A percentile compares a stretch with the other conserved stretches of the same genome.
Evolutionary conservation across 371 early-diverging fungal species (phyloP).

Genomic region (Haplosporangium sp.): DNA sequence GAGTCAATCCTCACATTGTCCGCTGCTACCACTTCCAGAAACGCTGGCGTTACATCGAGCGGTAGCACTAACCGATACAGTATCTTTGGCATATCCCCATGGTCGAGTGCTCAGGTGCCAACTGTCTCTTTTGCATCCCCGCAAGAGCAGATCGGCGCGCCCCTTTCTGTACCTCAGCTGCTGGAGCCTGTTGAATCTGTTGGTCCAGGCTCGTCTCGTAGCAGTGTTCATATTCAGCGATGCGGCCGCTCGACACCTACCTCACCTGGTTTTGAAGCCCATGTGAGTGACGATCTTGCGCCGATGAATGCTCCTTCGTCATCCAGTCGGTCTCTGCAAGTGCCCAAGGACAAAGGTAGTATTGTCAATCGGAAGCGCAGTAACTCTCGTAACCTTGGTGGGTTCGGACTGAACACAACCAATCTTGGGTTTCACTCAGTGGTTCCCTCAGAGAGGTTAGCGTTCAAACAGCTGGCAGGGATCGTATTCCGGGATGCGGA

Average conservation of each 20-base stretch:
- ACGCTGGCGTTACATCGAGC: conserved; percentile 5
- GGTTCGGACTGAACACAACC: conserved; percentile 54
- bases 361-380: conserved; percentile 50
- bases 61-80: conserved; percentile 28
- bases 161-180: conserved; percentile 6
- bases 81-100: conserved; percentile 46
- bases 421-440: conserved; percentile 50
- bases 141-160: conserved; percentile 13
- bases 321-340: conserved; percentile 2
- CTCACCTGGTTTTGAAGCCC: background rate
- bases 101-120: conserved; percentile 32
- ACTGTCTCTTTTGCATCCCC: conserved; percentile 33
- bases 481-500: conserved; percentile 57
- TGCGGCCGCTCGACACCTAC: conserved; percentile 35
- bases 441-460: conserved; percentile 41
- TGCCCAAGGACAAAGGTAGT: conserved; percentile 14
- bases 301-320: background rate
- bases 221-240: conserved; percentile 32
- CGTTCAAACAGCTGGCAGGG: conserved; percentile 51
- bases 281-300: background rate
- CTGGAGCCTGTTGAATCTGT: conserved; percentile 23
- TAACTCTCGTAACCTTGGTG: conserved; percentile 55
- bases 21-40: conserved; percentile 11
- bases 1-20: conserved; percentile 1
- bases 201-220: conserved; percentile 26